Evolutionary conservation across 2,329 filamentous ascomycete genomes (phyloP), one percentile per base, ranked within the genome.

Genomic region (Sordariomycetes sp.): DNA sequence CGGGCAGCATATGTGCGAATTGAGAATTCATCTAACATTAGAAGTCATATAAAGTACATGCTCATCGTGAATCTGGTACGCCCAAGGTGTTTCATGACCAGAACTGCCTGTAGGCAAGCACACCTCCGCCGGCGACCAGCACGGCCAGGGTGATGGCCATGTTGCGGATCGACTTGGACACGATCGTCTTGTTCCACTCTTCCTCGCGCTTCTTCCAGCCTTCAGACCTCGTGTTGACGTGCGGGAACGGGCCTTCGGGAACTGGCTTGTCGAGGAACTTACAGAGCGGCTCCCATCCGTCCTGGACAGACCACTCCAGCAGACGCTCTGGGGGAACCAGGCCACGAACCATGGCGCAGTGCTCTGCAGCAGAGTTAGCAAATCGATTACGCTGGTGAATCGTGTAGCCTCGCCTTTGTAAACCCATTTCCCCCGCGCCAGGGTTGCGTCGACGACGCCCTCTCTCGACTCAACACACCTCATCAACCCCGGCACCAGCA

Each of bases 261-360:
- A 61, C 44, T 0, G 49, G 47, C 36, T 57, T 55, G 11, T 49
- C 51, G 3, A 63, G 39, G 30, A 64, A 65, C 27, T 46, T 35
- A 44, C 61, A 64, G 3, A 65, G 53, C 8, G 59, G 59, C 31
- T 45, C 53, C 60, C 61, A 64, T 11, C 59, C 59, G 15, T 65
- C 53, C 21, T 53, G 44, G 1, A 57, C 46, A 8, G 51, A 46
- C 49, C 51, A 63, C 32, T 62, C 58, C 4, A 65, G 48, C 10
- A 60, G 39, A 9, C 48, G 42, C 2, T 58, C 53, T 6, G 40
- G 40, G 1, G 54, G 37, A 2, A 43, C 39, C 6, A 61, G 38
- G 8, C 47, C 49, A 9, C 53, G 49, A 15, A 61, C 47, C 49
- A 54, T 53, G 37, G 42, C 42, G 33, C 42, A 44, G 41, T 58